These are phyloP conservation scores for Carex kokanica DNA, from an alignment of 176 grass and related monocot species.

Conservation along the genomic window DNA sequence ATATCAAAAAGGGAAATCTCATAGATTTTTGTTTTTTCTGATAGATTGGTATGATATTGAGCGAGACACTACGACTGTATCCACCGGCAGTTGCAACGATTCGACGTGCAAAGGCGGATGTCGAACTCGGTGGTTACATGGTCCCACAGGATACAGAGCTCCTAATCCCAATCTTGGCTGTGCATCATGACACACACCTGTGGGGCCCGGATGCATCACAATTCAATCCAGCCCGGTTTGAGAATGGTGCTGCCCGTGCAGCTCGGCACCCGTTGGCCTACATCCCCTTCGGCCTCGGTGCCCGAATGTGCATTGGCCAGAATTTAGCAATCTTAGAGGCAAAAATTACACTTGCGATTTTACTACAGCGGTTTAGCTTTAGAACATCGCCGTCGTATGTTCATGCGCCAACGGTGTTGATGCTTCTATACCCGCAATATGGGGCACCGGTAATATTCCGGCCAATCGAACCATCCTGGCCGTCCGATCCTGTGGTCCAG, in stretches of 20 bases:
- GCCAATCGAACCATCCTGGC: neutral
- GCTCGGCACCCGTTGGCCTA: constrained; percentile 56
- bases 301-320: constrained; percentile 74
- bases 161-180: constrained; percentile 69
- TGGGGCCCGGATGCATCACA: constrained; percentile 51
- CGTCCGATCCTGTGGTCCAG: neutral
- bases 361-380: constrained; percentile 49
- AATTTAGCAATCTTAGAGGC: constrained; percentile 61
- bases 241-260: constrained; percentile 23
- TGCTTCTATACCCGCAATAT: constrained; percentile 77
- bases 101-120: constrained; percentile 53
- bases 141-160: constrained; percentile 63
- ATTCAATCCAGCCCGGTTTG: constrained; percentile 66
- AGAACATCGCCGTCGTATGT: constrained; percentile 45
- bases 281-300: constrained; percentile 65
- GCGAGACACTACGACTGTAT: constrained; percentile 73
- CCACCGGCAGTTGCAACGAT: constrained; percentile 83
- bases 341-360: constrained; percentile 57
- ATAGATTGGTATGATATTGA: constrained; percentile 74
- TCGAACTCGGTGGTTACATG: constrained; percentile 45
- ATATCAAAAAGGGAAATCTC: neutral
- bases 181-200: constrained; percentile 54
- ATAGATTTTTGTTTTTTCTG: neutral
- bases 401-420: constrained; percentile 66
- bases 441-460: constrained; percentile 68